A percentile compares a stretch with the other conserved stretches of the same genome.
Evolutionary conservation across 352 stramenopile genomes (phyloP).

Genomic region (Globisporangium spiculum): DNA sequence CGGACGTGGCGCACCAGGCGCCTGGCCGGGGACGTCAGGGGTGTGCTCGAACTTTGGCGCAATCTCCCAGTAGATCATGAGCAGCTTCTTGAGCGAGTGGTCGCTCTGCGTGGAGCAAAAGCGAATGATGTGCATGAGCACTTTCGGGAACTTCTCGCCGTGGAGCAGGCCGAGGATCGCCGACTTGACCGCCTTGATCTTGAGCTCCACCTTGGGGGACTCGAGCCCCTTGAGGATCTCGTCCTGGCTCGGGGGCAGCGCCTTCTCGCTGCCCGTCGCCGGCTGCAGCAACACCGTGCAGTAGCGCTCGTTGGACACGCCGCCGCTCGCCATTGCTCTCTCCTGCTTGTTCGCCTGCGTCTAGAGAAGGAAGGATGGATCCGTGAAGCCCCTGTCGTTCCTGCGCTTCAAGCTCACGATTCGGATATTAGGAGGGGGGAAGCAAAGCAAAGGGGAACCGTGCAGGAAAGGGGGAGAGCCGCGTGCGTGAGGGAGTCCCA

Average conservation of each 20-base stretch:
- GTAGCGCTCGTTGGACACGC: conserved; percentile 85
- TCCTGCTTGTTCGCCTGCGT: background rate
- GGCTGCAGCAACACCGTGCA: conserved; percentile 82
- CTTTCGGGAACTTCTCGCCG: conserved; percentile 97
- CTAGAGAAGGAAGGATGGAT: background rate
- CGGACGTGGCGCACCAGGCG: conserved; percentile 23
- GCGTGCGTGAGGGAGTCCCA: background rate
- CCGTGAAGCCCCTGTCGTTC: background rate
- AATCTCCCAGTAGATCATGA: conserved; percentile 99
- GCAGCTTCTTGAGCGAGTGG: conserved; percentile 99
- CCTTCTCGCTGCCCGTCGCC: conserved; percentile 49
- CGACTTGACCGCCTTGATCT: conserved; percentile 97
- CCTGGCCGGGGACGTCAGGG: conserved; percentile 28
- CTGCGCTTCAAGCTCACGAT: conserved; percentile 13
- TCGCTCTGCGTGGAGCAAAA: conserved; percentile 99
- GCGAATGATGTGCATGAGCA: conserved; percentile 99
- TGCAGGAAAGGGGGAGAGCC: background rate
- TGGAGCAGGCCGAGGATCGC: conserved; percentile 98
- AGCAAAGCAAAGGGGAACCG: background rate
- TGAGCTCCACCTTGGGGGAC: conserved; percentile 93
- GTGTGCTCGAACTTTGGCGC: conserved; percentile 96
- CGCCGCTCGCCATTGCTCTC: conserved; percentile 26
- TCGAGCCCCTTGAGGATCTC: conserved; percentile 98
- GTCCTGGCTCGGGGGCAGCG: conserved; percentile 82
- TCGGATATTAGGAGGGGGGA: conserved; percentile 7